phyloP scores from a whole-genome alignment of 768 basidiomycete genomes.

The Filobasidium floriforme region DNA sequence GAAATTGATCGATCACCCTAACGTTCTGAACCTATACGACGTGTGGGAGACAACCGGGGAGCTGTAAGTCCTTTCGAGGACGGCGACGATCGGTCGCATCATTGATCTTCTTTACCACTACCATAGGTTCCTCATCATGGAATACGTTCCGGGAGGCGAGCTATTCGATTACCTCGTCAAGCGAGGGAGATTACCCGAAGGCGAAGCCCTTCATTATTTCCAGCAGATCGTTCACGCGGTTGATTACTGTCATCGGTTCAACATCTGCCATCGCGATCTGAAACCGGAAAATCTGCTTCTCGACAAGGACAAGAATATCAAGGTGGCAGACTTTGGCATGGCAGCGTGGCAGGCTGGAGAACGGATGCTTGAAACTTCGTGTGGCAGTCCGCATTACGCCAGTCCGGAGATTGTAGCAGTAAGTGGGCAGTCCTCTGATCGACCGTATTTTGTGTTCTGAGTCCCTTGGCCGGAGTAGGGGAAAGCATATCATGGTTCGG shows the following conservation, averaged over 20 bases:
- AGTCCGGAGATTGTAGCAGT: slow-evolving; percentile 74
- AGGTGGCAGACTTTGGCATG: slow-evolving; percentile 97
- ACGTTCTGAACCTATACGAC: slow-evolving; percentile 87
- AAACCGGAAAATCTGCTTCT: slow-evolving; percentile 91
- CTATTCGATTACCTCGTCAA: slow-evolving; percentile 85
- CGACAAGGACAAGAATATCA: slow-evolving; percentile 74
- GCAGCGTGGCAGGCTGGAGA: slow-evolving; percentile 73
- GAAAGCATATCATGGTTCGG: slow-evolving; percentile 69
- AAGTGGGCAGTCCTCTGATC: slow-evolving; percentile 18
- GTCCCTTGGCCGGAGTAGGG: slow-evolving; percentile 48
- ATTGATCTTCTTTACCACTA: slow-evolving; percentile 24
- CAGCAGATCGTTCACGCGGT: slow-evolving; percentile 88
- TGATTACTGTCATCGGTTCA: slow-evolving; percentile 88
- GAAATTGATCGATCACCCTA: slow-evolving; percentile 93
- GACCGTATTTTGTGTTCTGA: neutral
- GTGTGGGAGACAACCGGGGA: slow-evolving; percentile 91
- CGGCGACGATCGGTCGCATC: neutral
- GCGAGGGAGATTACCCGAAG: slow-evolving; percentile 60
- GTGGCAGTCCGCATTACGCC: slow-evolving; percentile 91
- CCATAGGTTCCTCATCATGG: slow-evolving; percentile 62
- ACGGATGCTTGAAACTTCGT: slow-evolving; percentile 67
- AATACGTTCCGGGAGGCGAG: slow-evolving; percentile 90
- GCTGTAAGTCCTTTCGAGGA: slow-evolving; percentile 51
- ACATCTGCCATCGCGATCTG: slow-evolving; percentile 86
- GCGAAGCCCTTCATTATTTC: slow-evolving; percentile 76